Percentiles rank a stretch among this genome's conserved stretches.
Evolutionary conservation across 345 rosid species (phyloP).

Genomic region (Populus nigra): DNA sequence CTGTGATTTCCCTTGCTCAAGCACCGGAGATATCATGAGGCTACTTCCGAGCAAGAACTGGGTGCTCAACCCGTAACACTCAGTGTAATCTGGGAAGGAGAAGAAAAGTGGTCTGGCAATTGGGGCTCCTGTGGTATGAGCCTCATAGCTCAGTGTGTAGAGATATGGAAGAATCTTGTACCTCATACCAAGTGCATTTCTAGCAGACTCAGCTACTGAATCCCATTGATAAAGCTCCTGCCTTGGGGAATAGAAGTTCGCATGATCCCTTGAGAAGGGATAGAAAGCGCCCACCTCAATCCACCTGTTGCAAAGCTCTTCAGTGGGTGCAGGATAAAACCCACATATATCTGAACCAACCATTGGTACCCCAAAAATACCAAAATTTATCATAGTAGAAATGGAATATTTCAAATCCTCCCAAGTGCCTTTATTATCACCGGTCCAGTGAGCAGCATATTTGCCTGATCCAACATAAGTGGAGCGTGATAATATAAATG

Average conservation of each 20-base stretch:
- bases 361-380: conserved; percentile 92
- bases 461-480: conserved; percentile 88
- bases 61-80: conserved; percentile 72
- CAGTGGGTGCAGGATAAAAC: conserved; percentile 85
- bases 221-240: conserved; percentile 97
- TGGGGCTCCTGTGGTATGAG: conserved; percentile 75
- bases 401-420: conserved; percentile 81
- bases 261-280: conserved; percentile 95
- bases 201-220: conserved; percentile 73
- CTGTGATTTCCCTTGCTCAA: conserved; percentile 61
- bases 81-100: conserved; percentile 65
- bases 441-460: conserved; percentile 96
- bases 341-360: conserved; percentile 97
- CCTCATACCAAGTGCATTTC: conserved; percentile 96
- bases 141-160: conserved; percentile 79
- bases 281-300: conserved; percentile 93
- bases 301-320: conserved; percentile 98
- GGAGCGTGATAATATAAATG: conserved; percentile 81
- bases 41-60: conserved; percentile 90
- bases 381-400: conserved; percentile 84
- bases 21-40: conserved; percentile 91
- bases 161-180: conserved; percentile 80
- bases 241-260: conserved; percentile 85
- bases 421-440: conserved; percentile 96
- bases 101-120: conserved; percentile 97